Base-by-base conservation (phyloP, 805 yeast species). In the Peterozyma toletana region DNA sequence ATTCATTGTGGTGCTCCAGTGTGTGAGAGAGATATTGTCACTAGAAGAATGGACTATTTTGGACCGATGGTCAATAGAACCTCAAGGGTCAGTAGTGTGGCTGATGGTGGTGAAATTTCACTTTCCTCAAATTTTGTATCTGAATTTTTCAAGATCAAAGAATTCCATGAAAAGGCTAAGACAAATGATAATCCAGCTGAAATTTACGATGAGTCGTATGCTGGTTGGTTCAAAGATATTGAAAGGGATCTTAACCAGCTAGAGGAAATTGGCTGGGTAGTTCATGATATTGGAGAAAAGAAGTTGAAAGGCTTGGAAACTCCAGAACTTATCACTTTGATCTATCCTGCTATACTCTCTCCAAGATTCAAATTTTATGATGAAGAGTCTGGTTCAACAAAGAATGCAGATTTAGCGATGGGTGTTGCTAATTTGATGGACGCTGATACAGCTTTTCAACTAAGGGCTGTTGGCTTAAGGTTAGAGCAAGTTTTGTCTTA, bases 61-160 rank as follows among this genome's bases (percentile, higher is more conserved):
- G 99, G 99, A 0, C 99, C 99, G 0, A 90, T 93, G 89, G 99
- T 93, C 30, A 93, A 93, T 56, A 74, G 96, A 41, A 87, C 99
- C 1, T 83, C 98, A 1, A 75, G 99, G 55, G 91, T 93, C 21
- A 83, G 90, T 57, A 86, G 96, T 7, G 85, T 87, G 41, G 99
- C 99, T 0, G 96, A 88, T 62, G 99, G 99, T 47, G 99, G 99
- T n/a, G 96, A 91, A 62, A 86, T 91, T 29, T 80, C 96, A 0
- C 73, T 90, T 45, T 84, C 95, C 55, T 73, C 80, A 7, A 97
- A 91, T 60, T 86, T 88, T 55, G 67, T 85, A 52, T 73, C 74
- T 38, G 96, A 86, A 56, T 75, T 88, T 55, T 72, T 71, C 40
- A 73, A 80, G 41, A 69, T 86, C 30, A 68, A 74, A 53, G 63